phyloP scores from a whole-genome alignment of 805 yeast genomes.

The Yarrowia deformans region DNA sequence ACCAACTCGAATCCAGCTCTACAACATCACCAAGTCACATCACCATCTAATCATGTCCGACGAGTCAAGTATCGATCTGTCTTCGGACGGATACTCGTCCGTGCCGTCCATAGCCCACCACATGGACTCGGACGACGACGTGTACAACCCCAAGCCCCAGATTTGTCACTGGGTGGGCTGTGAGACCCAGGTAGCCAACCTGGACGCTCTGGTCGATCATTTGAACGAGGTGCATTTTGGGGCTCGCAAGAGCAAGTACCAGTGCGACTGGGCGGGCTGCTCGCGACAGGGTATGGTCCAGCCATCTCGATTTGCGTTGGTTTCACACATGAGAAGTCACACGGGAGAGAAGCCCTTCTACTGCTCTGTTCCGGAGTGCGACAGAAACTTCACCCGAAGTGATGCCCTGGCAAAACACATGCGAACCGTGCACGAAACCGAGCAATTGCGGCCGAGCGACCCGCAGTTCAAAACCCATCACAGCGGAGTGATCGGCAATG shows the following conservation, averaged over 20 bases:
- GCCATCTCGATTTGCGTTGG: slow-evolving; percentile 63
- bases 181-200: slow-evolving; percentile 46
- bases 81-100: slow-evolving; percentile 39
- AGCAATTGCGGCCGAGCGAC: slow-evolving; percentile 43
- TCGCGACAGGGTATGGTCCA: slow-evolving; percentile 59
- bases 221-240: slow-evolving; percentile 54
- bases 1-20: background rate
- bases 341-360: slow-evolving; percentile 71
- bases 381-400: slow-evolving; percentile 62
- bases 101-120: slow-evolving; percentile 42
- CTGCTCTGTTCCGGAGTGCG: slow-evolving; percentile 73
- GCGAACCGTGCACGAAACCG: slow-evolving; percentile 62
- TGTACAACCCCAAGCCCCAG: slow-evolving; percentile 44
- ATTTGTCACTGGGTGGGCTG: slow-evolving; percentile 55
- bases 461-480: slow-evolving; percentile 39
- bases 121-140: slow-evolving; percentile 43
- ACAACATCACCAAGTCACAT: slow-evolving; percentile 4
- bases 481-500: slow-evolving; percentile 17
- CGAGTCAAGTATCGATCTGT: slow-evolving; percentile 20
- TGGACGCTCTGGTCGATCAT: slow-evolving; percentile 55
- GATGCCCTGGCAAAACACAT: slow-evolving; percentile 72
- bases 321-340: slow-evolving; percentile 70
- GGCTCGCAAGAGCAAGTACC: slow-evolving; percentile 52
- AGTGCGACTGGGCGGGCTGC: slow-evolving; percentile 71
- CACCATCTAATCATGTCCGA: slow-evolving; percentile 20